Evolutionary conservation across 805 yeast genomes (phyloP).

Genomic region (Starmerella powellii): DNA sequence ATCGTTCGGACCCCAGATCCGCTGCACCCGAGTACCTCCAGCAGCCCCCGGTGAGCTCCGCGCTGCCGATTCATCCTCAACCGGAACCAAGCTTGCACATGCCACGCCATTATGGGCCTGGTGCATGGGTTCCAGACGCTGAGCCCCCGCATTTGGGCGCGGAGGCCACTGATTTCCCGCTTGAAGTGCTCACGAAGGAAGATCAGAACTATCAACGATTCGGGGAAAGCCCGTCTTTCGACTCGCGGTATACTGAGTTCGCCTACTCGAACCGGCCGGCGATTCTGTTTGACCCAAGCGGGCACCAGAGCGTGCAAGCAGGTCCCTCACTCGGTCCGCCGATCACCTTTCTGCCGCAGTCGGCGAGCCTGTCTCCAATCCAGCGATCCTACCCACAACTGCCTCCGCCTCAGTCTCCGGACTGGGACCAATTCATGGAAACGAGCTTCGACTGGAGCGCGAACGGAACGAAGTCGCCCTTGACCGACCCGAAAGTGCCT

Average conservation of each 20-base stretch:
- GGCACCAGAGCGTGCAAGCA: not conserved
- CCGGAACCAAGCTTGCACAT: no score
- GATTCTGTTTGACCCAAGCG: not conserved
- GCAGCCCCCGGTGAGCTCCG: no score
- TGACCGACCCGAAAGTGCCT: no score
- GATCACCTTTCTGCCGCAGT: no score
- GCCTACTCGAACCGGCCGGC: conserved; percentile 16
- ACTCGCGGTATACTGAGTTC: conserved; percentile 8
- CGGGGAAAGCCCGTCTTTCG: conserved; percentile 2
- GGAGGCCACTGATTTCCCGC: conserved; percentile 14
- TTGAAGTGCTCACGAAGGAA: conserved; percentile 11
- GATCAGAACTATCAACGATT: not conserved
- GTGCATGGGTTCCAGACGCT: not conserved
- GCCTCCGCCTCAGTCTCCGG: conserved; percentile 1
- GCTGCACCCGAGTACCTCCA: not conserved
- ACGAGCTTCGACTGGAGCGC: no score
- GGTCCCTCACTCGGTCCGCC: no score
- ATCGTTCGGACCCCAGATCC: not conserved
- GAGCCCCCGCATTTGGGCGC: not conserved
- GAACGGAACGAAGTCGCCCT: no score
- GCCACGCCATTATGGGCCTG: no score
- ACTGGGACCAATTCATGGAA: conserved; percentile 5
- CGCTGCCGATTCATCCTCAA: no score
- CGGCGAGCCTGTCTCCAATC: no score
- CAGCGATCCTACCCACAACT: not conserved